phyloP scores from a whole-genome alignment of 2,329 filamentous ascomycete genomes.

The Ophiostoma sp. region DNA sequence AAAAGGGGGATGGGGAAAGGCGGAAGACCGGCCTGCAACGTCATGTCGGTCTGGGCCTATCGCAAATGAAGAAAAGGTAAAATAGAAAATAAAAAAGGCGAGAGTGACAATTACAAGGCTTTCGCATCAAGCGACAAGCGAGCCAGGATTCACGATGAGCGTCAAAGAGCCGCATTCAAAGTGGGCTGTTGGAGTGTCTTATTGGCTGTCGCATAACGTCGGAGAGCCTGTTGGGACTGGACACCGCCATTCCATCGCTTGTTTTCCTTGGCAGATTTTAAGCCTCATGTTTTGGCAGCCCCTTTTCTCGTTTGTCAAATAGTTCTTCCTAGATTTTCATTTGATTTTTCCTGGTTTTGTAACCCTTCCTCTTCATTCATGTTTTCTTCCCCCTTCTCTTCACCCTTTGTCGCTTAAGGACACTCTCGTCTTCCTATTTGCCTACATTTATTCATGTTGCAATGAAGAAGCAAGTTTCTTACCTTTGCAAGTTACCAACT shows the following conservation, averaged over 20 bases:
- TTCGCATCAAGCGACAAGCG: not conserved
- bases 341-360: not conserved
- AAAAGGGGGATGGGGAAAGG: not conserved
- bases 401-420: too few relatives aligned
- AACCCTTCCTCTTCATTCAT: not conserved
- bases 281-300: constrained; percentile 10
- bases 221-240: not conserved
- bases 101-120: not conserved
- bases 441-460: not conserved
- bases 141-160: not conserved
- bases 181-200: not conserved
- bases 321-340: not conserved
- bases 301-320: not conserved
- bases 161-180: not conserved
- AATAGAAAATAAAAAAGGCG: not conserved
- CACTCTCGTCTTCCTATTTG: not conserved
- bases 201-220: not conserved
- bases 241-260: not conserved
- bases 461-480: too few relatives aligned
- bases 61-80: not conserved
- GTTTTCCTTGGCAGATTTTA: not conserved
- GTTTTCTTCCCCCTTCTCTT: not conserved
- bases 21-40: not conserved
- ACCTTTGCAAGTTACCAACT: not conserved
- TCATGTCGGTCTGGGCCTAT: not conserved